phyloP scores from a whole-genome alignment of 2,329 filamentous ascomycete species.

The Lithohypha guttulata region DNA sequence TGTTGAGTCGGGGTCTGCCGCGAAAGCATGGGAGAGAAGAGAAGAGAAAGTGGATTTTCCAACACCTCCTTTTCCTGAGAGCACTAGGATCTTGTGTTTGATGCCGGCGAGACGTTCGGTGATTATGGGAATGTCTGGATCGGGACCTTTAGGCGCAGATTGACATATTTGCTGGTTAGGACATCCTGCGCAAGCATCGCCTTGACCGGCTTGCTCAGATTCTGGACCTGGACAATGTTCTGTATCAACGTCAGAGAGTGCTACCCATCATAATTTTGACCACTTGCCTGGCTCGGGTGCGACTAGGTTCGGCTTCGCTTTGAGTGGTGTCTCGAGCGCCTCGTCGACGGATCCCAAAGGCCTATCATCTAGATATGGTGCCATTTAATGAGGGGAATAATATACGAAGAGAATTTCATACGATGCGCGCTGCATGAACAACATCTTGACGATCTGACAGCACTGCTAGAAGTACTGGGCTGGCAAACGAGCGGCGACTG shows the following conservation, averaged over 20 bases:
- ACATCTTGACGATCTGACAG: too few species aligned
- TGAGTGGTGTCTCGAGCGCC: conserved; percentile 64
- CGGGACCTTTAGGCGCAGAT: conserved; percentile 84
- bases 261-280: conserved; percentile 1
- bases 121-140: conserved; percentile 86
- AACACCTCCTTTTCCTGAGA: conserved; percentile 92
- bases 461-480: too few species aligned
- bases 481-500: too few species aligned
- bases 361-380: conserved; percentile 63
- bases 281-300: conserved; percentile 69
- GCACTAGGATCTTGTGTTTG: conserved; percentile 81
- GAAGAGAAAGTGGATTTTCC: conserved; percentile 92
- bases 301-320: conserved; percentile 71
- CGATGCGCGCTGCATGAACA: too few species aligned
- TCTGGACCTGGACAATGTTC: conserved; percentile 84
- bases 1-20: conserved; percentile 62
- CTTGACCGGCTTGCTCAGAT: conserved; percentile 45
- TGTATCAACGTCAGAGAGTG: conserved; percentile 15
- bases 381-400: too few species aligned
- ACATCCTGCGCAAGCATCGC: conserved; percentile 83
- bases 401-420: too few species aligned
- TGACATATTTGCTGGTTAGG: conserved; percentile 95
- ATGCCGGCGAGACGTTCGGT: conserved; percentile 70
- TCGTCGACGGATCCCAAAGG: conserved; percentile 46
- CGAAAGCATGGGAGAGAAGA: conserved; percentile 80